Percentiles rank a stretch among this genome's conserved stretches.
These are phyloP conservation scores for Angomonas ambiguus DNA, from an alignment of 208 protist species.

Conservation along the genomic window DNA sequence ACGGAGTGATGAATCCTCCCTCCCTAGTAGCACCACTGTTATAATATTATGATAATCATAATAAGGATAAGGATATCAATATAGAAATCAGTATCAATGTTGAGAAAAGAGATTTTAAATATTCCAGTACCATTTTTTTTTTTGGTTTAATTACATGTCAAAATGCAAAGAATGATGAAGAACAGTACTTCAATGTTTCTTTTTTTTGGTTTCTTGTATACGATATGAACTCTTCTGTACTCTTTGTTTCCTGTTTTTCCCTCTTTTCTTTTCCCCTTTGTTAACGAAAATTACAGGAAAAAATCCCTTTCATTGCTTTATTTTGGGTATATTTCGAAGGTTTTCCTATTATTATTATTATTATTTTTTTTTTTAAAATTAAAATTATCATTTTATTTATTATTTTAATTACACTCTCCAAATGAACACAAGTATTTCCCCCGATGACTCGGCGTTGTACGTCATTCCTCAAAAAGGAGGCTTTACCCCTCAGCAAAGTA, in stretches of 20 bases:
- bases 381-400: slow-evolving; percentile 7
- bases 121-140: too few relatives aligned
- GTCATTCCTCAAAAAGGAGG: background rate
- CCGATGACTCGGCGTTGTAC: background rate
- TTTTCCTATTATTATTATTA: background rate
- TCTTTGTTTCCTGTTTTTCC: background rate
- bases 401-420: too few relatives aligned
- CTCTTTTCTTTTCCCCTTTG: background rate
- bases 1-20: too few relatives aligned
- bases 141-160: too few relatives aligned
- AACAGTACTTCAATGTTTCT: background rate
- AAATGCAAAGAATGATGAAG: too few relatives aligned
- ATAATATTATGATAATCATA: background rate
- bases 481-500: background rate
- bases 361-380: background rate
- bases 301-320: background rate
- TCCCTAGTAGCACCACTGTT: background rate
- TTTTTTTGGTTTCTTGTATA: background rate
- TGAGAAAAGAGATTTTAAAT: too few relatives aligned
- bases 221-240: background rate
- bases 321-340: background rate
- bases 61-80: background rate
- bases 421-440: too few relatives aligned
- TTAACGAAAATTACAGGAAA: background rate
- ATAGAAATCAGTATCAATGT: background rate